Evolutionary conservation across 208 protist species (phyloP), one percentile per base, ranked within the genome.

Genomic region (Trypanosoma conorhini): DNA sequence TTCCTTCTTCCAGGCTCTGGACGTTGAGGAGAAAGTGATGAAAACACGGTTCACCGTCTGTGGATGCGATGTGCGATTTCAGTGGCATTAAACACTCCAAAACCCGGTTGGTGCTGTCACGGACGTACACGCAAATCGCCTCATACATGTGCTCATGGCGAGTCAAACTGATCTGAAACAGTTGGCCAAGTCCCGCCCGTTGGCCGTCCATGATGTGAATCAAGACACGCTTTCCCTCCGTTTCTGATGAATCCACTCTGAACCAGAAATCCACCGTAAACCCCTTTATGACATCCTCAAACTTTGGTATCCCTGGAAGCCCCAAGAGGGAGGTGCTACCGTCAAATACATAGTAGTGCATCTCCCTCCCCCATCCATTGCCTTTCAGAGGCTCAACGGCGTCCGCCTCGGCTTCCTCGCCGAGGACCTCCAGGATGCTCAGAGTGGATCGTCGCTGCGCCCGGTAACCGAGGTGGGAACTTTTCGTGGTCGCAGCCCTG

Each of bases 221-320:
- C 9, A 96, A 46, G 8, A 91, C 81, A 26, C 83, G 79, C 50
- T 87, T 87, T 35, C 79, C 80, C 33, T 85, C 80, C 0, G 58
- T 30, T 12, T 79, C 72, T 35, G 70, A 72, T 46, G 81, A 72
- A 76, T 93, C 88, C 0, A 82, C 93, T 54, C 85, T 83, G 35
- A 96, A 82, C 89, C 91, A 96, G 55, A 96, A 94, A 79, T 96
- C 91, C 13, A 96, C 70, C 15, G 74, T 76, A 35, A 93, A 91
- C 35, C 79, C 80, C 9, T 88, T 87, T 19, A 96, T 75, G 28
- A 96, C 52, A 61, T 96, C 85, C 46, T 96, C 89, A 56, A 96
- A 91, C 42, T 83, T 82, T 2, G 91, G 91, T n/a, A 96, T 76
- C 5, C 87, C 87, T 35, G 91, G 91, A 52, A 96, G 66, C 9